Base-by-base conservation (phyloP, 441 rosid species). In the Manihot esculenta region DNA sequence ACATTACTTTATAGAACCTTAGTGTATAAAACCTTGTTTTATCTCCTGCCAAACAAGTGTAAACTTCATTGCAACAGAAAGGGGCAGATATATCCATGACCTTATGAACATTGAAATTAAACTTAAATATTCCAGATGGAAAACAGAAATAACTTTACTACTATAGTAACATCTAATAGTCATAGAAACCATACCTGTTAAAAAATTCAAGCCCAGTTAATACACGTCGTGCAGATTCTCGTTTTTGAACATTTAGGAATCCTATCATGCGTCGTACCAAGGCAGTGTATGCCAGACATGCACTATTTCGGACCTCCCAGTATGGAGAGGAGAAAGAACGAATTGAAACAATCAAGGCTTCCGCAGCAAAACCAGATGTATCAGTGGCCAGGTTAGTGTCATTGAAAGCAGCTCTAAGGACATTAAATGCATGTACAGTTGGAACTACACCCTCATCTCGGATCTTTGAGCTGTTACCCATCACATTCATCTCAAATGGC, bases 291-390 rank as follows among this genome's bases (percentile, higher is more conserved):
- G 98, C 94, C 66, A 86, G 88, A 72, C 97, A 89, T 72, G 99
- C 98, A 84, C 98, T 87, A 80, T 94, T 94, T 63, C 98, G 84
- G 55, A 94, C 88, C 87, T 94, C 99, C 99, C 98, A 94, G 81
- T 90, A 92, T 65, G 96, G 91, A 50, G 99, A 94, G 80, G 98
- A 90, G 82, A 92, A 94, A 21, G 98, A 89, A 57, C 88, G 78
- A 75, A 94, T 80, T 69, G 99, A 77, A 78, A 85, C 77, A 74
- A 89, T 88, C 86, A 94, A 80, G 59, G 97, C 97, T 80, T 90
- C 99, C 1, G 98, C 97, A 62, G 97, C 85, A 82, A 94, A 94
- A 62, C 98, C 98, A 70, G 99, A 94, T 66, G 96, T 86, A 81
- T 94, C 98, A 73, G 99, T 84, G 63, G 94, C 90, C 70, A 95